These are phyloP conservation scores for Orbilia oligospora DNA, from an alignment of 2,329 filamentous ascomycete genomes.

Conservation along the genomic window DNA sequence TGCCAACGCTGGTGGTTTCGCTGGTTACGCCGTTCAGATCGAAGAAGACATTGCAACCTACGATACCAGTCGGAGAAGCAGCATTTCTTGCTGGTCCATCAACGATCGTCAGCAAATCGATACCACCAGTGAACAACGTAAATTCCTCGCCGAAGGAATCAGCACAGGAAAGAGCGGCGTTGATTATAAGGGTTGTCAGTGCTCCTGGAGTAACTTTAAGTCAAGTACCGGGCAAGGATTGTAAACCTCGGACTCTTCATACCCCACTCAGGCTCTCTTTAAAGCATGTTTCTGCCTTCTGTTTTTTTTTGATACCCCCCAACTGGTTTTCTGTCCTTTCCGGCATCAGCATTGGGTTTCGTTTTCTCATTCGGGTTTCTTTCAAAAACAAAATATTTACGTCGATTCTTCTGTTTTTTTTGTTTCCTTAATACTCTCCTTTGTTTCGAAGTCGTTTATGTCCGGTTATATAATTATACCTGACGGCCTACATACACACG, in stretches of 20 bases:
- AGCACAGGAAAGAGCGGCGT: slow-evolving; percentile 39
- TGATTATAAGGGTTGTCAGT: slow-evolving; percentile 54
- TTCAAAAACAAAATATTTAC: not conserved
- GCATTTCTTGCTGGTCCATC: slow-evolving; percentile 50
- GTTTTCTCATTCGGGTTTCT: not conserved
- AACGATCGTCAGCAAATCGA: slow-evolving; percentile 50
- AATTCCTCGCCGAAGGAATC: slow-evolving; percentile 26
- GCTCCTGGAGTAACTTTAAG: slow-evolving; percentile 59
- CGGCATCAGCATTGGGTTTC: not conserved
- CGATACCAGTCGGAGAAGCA: not conserved
- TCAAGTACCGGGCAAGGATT: slow-evolving; percentile 29
- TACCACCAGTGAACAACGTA: not conserved
- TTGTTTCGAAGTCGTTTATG: slow-evolving; percentile 3
- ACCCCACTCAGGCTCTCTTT: not conserved
- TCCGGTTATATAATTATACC: slow-evolving; percentile 11
- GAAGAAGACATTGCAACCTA: slow-evolving; percentile 59
- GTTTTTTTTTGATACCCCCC: slow-evolving; percentile 48
- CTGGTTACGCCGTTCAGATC: slow-evolving; percentile 52
- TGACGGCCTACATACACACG: slow-evolving; percentile 6
- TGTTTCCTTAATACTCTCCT: slow-evolving; percentile 16
- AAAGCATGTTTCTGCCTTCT: not conserved
- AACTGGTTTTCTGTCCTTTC: slow-evolving; percentile 28
- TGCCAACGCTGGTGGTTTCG: slow-evolving; percentile 46
- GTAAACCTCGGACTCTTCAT: slow-evolving; percentile 33
- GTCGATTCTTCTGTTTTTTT: not conserved